phyloP scores from a whole-genome alignment of 2,329 filamentous ascomycete species.

The Blastomyces silverae region DNA sequence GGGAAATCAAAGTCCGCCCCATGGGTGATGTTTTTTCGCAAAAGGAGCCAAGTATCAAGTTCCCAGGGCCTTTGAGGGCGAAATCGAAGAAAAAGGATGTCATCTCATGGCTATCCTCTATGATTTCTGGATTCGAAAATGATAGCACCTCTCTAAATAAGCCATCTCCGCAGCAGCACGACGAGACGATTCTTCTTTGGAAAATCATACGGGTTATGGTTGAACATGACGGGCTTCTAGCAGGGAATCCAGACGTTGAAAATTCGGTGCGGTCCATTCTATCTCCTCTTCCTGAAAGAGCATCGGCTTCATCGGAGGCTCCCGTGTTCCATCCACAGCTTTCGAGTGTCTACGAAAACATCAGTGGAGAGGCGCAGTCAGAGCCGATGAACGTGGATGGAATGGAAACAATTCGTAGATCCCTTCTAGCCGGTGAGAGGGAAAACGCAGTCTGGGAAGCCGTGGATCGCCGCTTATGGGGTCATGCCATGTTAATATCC shows the following conservation, averaged over 20 bases:
- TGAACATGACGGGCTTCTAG: constrained; percentile 76
- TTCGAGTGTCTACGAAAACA: constrained; percentile 36
- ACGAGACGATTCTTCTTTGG: constrained; percentile 76
- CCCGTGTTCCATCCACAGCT: constrained; percentile 24
- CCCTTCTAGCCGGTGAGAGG: constrained; percentile 68
- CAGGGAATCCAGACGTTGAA: constrained; percentile 64
- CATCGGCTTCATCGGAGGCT: constrained; percentile 25
- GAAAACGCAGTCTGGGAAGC: constrained; percentile 91
- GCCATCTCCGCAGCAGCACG: constrained; percentile 56
- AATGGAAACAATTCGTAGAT: constrained; percentile 21
- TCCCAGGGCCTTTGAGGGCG: constrained; percentile 80
- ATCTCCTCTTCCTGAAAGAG: constrained; percentile 50
- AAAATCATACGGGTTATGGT: constrained; percentile 75
- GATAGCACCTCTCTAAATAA: constrained; percentile 37
- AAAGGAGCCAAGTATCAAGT: constrained; percentile 65
- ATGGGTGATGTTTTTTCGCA: constrained; percentile 67
- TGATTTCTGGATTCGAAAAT: constrained; percentile 67
- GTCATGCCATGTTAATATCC: constrained; percentile 88
- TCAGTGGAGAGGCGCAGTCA: constrained; percentile 20
- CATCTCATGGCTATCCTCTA: constrained; percentile 67
- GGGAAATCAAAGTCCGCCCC: constrained; percentile 70
- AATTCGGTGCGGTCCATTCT: constrained; percentile 69
- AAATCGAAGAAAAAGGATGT: constrained; percentile 97
- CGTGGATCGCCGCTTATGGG: constrained; percentile 90
- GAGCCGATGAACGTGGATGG: constrained; percentile 15